Evolutionary conservation across 345 rosid species (phyloP).

Genomic region (Schrenkiella parvula): DNA sequence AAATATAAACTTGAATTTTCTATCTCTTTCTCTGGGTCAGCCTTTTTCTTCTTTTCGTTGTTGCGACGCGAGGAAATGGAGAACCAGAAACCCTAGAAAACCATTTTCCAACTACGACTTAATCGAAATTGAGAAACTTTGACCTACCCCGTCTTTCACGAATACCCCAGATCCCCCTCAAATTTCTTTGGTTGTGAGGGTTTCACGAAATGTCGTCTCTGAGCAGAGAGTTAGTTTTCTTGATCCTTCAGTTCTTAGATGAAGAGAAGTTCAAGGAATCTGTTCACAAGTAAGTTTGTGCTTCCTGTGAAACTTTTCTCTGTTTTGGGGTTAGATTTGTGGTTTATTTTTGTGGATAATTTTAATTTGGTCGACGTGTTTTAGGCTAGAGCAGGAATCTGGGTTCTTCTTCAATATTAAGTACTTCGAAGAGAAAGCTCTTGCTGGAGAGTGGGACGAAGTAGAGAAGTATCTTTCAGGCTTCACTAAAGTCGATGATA

Average conservation of each 20-base stretch:
- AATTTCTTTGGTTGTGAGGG: neutral
- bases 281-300: slow-evolving; percentile 50
- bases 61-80: slow-evolving; percentile 26
- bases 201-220: slow-evolving; percentile 49
- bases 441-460: slow-evolving; percentile 95
- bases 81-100: slow-evolving; percentile 34
- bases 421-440: slow-evolving; percentile 84
- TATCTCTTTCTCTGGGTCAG: slow-evolving; percentile 27
- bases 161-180: slow-evolving; percentile 13
- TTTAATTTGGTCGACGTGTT: slow-evolving; percentile 8
- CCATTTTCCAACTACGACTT: slow-evolving; percentile 25
- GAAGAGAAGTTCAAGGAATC: slow-evolving; percentile 45
- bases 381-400: slow-evolving; percentile 83
- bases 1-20: slow-evolving; percentile 9
- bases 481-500: slow-evolving; percentile 90
- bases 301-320: no score
- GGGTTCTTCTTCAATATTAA: slow-evolving; percentile 86
- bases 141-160: slow-evolving; percentile 14
- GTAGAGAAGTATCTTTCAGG: slow-evolving; percentile 86
- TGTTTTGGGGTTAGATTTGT: neutral
- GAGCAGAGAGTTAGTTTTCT: slow-evolving; percentile 64
- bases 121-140: slow-evolving; percentile 14
- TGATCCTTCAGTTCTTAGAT: slow-evolving; percentile 61
- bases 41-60: slow-evolving; percentile 19
- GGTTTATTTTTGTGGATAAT: neutral